phyloP scores from a whole-genome alignment of 129 eudicot genomes.

The Logfia minima region DNA sequence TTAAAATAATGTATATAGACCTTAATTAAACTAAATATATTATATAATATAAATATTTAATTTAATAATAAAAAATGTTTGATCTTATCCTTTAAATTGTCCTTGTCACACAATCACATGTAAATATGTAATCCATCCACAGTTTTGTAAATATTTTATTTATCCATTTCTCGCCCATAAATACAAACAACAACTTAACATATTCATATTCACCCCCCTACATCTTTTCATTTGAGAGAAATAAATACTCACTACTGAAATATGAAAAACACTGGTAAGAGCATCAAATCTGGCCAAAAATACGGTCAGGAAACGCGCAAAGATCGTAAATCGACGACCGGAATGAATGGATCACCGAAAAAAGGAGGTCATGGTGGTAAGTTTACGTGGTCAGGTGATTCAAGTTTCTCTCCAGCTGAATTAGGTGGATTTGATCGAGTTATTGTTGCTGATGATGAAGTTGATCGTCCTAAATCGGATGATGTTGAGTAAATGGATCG shows the following conservation, averaged over 20 bases:
- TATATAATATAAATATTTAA: neutral
- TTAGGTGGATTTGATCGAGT: conserved; percentile 32
- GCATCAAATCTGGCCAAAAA: conserved; percentile 37
- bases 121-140: neutral
- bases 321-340: conserved; percentile 70
- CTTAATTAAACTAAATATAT: no score
- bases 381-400: conserved; percentile 86
- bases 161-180: neutral
- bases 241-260: neutral
- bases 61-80: neutral
- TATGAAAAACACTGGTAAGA: conserved; percentile 63
- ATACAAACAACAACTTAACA: conserved; percentile 1
- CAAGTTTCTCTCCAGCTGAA: conserved; percentile 49
- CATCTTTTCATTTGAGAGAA: neutral
- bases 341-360: conserved; percentile 74
- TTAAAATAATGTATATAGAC: neutral
- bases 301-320: conserved; percentile 40
- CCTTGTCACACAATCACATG: conserved; percentile 1
- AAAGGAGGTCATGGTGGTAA: conserved; percentile 92
- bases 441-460: conserved; percentile 32
- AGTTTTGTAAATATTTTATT: neutral
- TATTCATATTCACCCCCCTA: neutral
- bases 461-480: conserved; percentile 45
- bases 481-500: conserved; percentile 41
- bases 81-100: neutral